Base-by-base conservation (phyloP, 1,139 yeast species). In the Diutina scorzettiae region DNA sequence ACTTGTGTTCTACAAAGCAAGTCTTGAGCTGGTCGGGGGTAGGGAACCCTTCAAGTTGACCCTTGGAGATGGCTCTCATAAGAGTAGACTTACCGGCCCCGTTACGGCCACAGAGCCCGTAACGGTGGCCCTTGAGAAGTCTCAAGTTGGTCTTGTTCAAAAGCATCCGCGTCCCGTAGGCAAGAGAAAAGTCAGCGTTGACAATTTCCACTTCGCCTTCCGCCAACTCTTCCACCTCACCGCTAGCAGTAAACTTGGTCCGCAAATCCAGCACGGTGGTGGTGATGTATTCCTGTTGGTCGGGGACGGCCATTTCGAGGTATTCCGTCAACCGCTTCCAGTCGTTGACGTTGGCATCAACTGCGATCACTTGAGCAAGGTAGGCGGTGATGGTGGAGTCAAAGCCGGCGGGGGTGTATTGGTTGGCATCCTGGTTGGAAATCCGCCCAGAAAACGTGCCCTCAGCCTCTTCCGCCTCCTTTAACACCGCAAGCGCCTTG, bases 71-170 rank as follows among this genome's bases (percentile, higher is more conserved):
- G 31, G 98, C 84, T 63, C 98, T 77, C 97, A 91, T 89, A 56
- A 91, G 71, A 17, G 98, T 91, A 16, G 96, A 86, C 63, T 91
- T 91, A 69, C 98, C 98, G 46, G 96, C 96, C 74, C 98, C 98
- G 61, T 91, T 91, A 65, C 97, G 78, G 56, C 98, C 98, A 71
- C 96, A 87, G 49, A 91, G 75, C 68, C 98, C 98, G 58, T 91
- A 91, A 62, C 98, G 78, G 63, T 85, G 96, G 53, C 98, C 98
- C 67, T 89, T 87, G 55, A 84, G 70, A 47, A 91, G 73, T 56
- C 95, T 76, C 58, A 91, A 68, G 49, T 73, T 81, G 44, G 98
- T 89, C 65, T 91, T 89, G 73, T 89, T 91, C 54, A 91, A 70
- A 54, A 91, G 74, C 96, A 91, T 91, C 65, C 97, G 81, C 34